phyloP scores from a whole-genome alignment of 2,329 filamentous ascomycete genomes.

The Magnaporthiopsis poae region DNA sequence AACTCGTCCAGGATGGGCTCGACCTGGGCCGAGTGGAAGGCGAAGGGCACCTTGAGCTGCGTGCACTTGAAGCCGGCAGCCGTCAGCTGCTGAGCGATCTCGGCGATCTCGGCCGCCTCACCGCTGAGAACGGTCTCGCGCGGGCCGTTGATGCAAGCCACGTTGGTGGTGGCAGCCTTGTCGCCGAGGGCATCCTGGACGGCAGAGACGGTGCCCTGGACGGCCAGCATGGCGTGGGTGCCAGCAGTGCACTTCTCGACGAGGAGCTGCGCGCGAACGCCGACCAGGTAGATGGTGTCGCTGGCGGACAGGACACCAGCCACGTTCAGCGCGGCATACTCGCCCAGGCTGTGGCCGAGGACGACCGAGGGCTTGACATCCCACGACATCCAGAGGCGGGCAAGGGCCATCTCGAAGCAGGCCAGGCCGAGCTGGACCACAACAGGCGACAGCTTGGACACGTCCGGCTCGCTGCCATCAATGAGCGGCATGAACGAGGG shows the following conservation, averaged over 20 bases:
- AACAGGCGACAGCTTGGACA: constrained; percentile 37
- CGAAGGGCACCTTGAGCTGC: constrained; percentile 40
- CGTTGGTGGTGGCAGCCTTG: constrained; percentile 29
- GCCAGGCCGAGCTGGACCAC: constrained; percentile 44
- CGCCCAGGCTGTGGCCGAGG: constrained; percentile 56
- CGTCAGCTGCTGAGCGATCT: constrained; percentile 30
- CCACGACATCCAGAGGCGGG: constrained; percentile 46
- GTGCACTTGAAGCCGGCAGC: constrained; percentile 31
- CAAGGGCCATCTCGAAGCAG: constrained; percentile 48
- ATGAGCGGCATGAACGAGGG: constrained; percentile 48
- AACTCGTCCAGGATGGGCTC: constrained; percentile 50
- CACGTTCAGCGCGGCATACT: constrained; percentile 63
- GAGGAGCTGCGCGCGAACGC: constrained; percentile 55
- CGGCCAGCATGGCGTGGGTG: constrained; percentile 51
- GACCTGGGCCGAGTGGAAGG: constrained; percentile 45
- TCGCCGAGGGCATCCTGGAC: constrained; percentile 42
- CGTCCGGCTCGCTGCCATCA: constrained; percentile 32
- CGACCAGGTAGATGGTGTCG: constrained; percentile 64
- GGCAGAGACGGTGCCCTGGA: constrained; percentile 38
- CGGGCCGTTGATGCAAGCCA: constrained; percentile 68
- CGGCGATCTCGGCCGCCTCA: constrained; percentile 28
- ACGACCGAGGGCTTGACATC: constrained; percentile 45
- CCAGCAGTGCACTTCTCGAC: constrained; percentile 54
- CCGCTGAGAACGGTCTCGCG: constrained; percentile 63
- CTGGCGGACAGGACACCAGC: constrained; percentile 61